These are phyloP conservation scores for Ormosia semicastrata DNA, from an alignment of 306 rosid genomes.

Conservation along the genomic window DNA sequence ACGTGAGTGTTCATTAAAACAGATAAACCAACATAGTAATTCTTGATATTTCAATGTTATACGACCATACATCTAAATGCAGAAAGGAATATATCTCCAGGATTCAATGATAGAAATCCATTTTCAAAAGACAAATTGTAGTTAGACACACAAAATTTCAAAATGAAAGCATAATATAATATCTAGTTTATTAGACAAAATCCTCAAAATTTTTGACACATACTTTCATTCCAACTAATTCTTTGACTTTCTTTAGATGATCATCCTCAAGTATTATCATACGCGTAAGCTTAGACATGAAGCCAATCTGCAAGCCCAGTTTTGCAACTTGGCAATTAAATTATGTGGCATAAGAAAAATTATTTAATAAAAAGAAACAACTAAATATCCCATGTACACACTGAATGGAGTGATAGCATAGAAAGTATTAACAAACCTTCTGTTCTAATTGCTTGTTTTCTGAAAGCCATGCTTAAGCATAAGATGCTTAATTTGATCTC, in stretches of 20 bases:
- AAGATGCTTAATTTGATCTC: conserved; percentile 66
- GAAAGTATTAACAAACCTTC: conserved; percentile 49
- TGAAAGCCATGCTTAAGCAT: conserved; percentile 77
- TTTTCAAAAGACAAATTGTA: not conserved
- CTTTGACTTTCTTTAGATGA: conserved; percentile 31
- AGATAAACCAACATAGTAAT: not conserved
- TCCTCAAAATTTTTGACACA: not conserved
- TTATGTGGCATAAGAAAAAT: not conserved
- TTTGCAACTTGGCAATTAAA: conserved; percentile 54
- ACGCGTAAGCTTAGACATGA: conserved; percentile 56
- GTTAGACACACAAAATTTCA: not conserved
- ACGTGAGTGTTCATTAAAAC: not conserved
- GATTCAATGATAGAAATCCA: not conserved
- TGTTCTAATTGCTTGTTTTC: conserved; percentile 57
- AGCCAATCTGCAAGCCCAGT: conserved; percentile 64
- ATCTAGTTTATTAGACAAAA: not conserved
- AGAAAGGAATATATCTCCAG: not conserved
- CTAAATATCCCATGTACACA: not conserved
- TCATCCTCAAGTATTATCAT: conserved; percentile 50
- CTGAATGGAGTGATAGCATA: not conserved
- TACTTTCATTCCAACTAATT: conserved; percentile 49
- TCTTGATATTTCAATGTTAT: not conserved
- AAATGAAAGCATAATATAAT: not conserved
- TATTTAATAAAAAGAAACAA: not conserved
- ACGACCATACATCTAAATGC: not conserved